Percentiles rank a stretch among this genome's conserved stretches.
Evolutionary conservation across 129 eudicot species (phyloP).

Genomic region (Erigeron canadensis): DNA sequence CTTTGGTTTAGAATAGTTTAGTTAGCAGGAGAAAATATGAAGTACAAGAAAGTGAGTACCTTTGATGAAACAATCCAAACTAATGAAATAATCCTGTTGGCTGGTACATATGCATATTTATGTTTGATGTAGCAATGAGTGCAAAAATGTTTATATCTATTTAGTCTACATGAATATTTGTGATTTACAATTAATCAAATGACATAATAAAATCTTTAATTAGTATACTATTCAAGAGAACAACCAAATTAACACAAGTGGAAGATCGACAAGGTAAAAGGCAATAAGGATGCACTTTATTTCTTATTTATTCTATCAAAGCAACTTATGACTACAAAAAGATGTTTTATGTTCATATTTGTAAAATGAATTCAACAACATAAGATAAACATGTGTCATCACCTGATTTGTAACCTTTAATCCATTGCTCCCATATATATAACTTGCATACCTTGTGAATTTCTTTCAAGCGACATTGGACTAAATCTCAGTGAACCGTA

Average conservation of each 20-base stretch:
- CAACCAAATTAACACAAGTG: slow-evolving; percentile 14
- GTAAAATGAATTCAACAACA: slow-evolving; percentile 26
- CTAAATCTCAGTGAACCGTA: slow-evolving; percentile 28
- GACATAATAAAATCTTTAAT: background rate
- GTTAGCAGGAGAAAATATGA: background rate
- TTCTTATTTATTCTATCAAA: slow-evolving; percentile 28
- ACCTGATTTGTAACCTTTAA: slow-evolving; percentile 38
- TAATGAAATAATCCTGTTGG: background rate
- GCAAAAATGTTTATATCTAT: background rate
- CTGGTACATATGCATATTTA: too few species aligned
- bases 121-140: background rate
- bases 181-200: background rate
- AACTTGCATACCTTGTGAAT: slow-evolving; percentile 21
- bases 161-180: background rate
- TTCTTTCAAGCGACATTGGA: slow-evolving; percentile 14
- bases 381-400: slow-evolving; percentile 34
- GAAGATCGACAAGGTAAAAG: slow-evolving; percentile 11
- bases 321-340: slow-evolving; percentile 39
- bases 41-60: background rate
- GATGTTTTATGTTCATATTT: slow-evolving; percentile 33
- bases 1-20: background rate
- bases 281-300: slow-evolving; percentile 24
- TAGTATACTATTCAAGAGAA: background rate
- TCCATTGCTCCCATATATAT: slow-evolving; percentile 29
- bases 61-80: background rate